Percentiles rank a stretch among this genome's conserved stretches.
These are phyloP conservation scores for Chalaropsis thielavioides DNA, from an alignment of 2,329 filamentous ascomycete species.

Conservation along the genomic window DNA sequence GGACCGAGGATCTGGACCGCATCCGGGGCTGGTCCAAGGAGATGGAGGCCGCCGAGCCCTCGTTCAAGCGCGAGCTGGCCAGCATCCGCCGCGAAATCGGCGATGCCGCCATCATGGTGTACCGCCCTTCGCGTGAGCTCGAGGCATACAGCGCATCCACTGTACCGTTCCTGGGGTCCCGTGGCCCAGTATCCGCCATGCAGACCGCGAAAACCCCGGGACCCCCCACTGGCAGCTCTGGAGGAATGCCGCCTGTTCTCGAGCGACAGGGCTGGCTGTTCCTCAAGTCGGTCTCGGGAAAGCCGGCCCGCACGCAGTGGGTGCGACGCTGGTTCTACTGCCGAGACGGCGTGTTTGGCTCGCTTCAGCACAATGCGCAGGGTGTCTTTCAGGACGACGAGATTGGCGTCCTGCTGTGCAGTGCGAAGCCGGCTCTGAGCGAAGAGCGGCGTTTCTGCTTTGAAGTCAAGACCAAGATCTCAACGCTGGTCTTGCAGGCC, in stretches of 20 bases:
- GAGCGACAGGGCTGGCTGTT: conserved; percentile 97
- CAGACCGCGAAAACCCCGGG: conserved; percentile 25
- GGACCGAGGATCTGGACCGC: conserved; percentile 71
- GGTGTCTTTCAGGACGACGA: conserved; percentile 93
- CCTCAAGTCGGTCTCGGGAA: conserved; percentile 65
- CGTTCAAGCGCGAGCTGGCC: conserved; percentile 70
- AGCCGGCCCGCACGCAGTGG: conserved; percentile 83
- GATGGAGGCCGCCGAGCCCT: conserved; percentile 77
- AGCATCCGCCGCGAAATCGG: conserved; percentile 69
- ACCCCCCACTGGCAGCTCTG: neutral
- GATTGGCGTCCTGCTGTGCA: conserved; percentile 88
- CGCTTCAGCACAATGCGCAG: conserved; percentile 68
- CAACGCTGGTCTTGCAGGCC: conserved; percentile 75
- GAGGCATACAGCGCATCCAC: conserved; percentile 87
- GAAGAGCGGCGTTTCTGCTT: conserved; percentile 96
- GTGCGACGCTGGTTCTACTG: conserved; percentile 89
- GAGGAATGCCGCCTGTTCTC: conserved; percentile 30
- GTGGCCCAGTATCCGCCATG: conserved; percentile 42
- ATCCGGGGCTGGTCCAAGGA: conserved; percentile 86
- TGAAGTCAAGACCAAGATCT: conserved; percentile 95
- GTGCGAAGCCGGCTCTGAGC: conserved; percentile 74
- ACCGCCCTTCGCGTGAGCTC: conserved; percentile 75
- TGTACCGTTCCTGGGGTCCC: conserved; percentile 68
- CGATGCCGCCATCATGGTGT: conserved; percentile 53
- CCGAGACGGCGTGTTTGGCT: conserved; percentile 90